Base-by-base conservation (phyloP, 148 eudicot species). In the Polygonum aviculare region DNA sequence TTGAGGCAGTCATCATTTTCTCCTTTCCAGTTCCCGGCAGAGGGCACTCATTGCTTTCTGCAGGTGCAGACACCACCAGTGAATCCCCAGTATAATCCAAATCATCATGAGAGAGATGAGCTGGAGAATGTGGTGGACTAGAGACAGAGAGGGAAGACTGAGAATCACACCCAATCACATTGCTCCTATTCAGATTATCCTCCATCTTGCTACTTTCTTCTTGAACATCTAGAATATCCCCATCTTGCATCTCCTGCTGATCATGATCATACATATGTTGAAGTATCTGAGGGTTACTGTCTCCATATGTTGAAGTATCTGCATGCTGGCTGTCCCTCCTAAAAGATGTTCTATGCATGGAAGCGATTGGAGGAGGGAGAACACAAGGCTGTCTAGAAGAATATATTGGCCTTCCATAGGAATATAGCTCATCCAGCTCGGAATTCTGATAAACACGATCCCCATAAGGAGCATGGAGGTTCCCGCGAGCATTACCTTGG, bases 101-200 rank as follows among this genome's bases (percentile, higher is more conserved):
- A 77, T 92, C 99, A 82, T 89, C 99, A 80, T 90, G 93, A 62
- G 98, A 94, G 48, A 90, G 84, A 75, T 88, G 98, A 78, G 91
- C 86, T 44, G 97, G 93, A 74, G 98, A 91, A 75, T 75, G 84
- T 77, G 98, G 98, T 50, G 98, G 95, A 75, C 97, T 94, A 72
- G 98, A 88, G 80, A 94, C 97, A 77, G 90, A 91, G 72, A 94
- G 89, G 44, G 98, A 90, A 62, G 97, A 94, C 50, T 91, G 97
- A 39, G 98, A 93, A 55, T 90, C 98, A 85, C 90, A 85, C 78
- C 93, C 85, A 21, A 84, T 81, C 21, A 80, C 78, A 72, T 77
- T 79, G 74, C 76, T 82, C 73, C 83, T 76, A 35, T 85, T 83
- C 78, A 77, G 73, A 47, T 78, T 84, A 79, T 80, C 85, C 79